Percentiles rank a stretch among this genome's conserved stretches.
Conservation (phyloP, 164 flowering plant genomes). For the Sedum album region DNA sequence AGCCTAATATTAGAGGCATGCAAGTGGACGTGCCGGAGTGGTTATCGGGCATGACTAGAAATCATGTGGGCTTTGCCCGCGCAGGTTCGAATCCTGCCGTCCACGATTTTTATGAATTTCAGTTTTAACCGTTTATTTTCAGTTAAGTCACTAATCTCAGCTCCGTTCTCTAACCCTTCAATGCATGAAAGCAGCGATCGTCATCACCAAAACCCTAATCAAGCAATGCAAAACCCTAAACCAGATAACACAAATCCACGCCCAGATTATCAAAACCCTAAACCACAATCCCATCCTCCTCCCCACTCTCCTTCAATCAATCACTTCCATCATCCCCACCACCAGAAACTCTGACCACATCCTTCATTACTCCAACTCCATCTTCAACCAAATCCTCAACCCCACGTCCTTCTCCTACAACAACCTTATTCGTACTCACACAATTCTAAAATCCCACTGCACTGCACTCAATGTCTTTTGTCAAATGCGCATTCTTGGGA, state of each 20-base stretch:
- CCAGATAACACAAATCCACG: slow-evolving; percentile 54
- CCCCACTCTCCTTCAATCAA: slow-evolving; percentile 38
- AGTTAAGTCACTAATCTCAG: too few species aligned
- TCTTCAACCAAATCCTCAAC: slow-evolving; percentile 39
- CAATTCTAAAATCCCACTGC: slow-evolving; percentile 34
- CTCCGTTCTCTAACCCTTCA: too few species aligned
- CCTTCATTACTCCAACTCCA: slow-evolving; percentile 26
- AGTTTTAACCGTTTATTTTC: too few species aligned
- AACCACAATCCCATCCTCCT: slow-evolving; percentile 20
- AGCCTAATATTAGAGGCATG: too few species aligned
- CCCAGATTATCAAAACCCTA: slow-evolving; percentile 39
- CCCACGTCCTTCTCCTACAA: slow-evolving; percentile 61
- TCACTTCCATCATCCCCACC: slow-evolving; percentile 25
- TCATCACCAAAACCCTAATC: slow-evolving; percentile 3
- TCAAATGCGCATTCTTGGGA: slow-evolving; percentile 35
- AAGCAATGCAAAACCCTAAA: slow-evolving; percentile 33
- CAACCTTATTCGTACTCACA: slow-evolving; percentile 41
- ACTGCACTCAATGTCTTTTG: slow-evolving; percentile 36
- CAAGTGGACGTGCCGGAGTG: slow-evolving; percentile 95
- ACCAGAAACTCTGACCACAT: slow-evolving; percentile 2
- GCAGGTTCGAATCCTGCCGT: slow-evolving; percentile 99
- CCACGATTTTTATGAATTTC: slow-evolving; percentile 26
- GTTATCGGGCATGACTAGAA: slow-evolving; percentile 99
- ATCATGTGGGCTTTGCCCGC: slow-evolving; percentile 99
- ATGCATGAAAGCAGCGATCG: too few species aligned